A percentile compares a stretch with the other conserved stretches of the same genome.
phyloP scores from a whole-genome alignment of 2,329 filamentous ascomycete species.

The Epichloe baconii region DNA sequence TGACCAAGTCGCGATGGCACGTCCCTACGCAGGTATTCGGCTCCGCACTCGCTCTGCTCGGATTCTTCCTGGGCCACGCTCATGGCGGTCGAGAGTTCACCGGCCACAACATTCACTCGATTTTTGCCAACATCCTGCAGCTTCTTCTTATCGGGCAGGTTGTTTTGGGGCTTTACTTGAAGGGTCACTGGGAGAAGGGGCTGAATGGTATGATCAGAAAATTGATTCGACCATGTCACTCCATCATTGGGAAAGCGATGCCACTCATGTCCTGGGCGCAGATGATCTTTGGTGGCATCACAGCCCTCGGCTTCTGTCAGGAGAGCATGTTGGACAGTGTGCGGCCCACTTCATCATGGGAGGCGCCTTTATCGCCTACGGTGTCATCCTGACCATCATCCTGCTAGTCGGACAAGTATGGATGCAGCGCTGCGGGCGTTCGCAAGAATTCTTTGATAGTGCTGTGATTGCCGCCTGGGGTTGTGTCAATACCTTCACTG shows the following conservation, averaged over 20 bases:
- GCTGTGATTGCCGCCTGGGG: slow-evolving; percentile 87
- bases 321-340: slow-evolving; percentile 84
- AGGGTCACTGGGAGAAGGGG: slow-evolving; percentile 75
- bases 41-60: slow-evolving; percentile 62
- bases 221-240: slow-evolving; percentile 59
- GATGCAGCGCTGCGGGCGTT: slow-evolving; percentile 69
- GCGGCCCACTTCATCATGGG: slow-evolving; percentile 98
- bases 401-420: slow-evolving; percentile 81
- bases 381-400: slow-evolving; percentile 72
- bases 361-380: slow-evolving; percentile 88
- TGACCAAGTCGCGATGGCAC: slow-evolving; percentile 85
- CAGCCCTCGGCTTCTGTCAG: slow-evolving; percentile 81
- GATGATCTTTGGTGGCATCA: slow-evolving; percentile 93
- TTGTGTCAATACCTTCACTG: slow-evolving; percentile 95
- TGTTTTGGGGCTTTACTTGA: slow-evolving; percentile 72
- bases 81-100: slow-evolving; percentile 83
- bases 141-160: slow-evolving; percentile 66
- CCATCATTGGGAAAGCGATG: slow-evolving; percentile 74
- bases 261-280: slow-evolving; percentile 82
- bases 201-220: slow-evolving; percentile 67
- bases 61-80: slow-evolving; percentile 82
- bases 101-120: slow-evolving; percentile 60
- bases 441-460: slow-evolving; percentile 95
- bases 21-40: slow-evolving; percentile 74
- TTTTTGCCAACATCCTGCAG: slow-evolving; percentile 71